These are phyloP conservation scores for Cephalotrichum gorgonifer DNA, from an alignment of 2,329 filamentous ascomycete species.

Conservation along the genomic window DNA sequence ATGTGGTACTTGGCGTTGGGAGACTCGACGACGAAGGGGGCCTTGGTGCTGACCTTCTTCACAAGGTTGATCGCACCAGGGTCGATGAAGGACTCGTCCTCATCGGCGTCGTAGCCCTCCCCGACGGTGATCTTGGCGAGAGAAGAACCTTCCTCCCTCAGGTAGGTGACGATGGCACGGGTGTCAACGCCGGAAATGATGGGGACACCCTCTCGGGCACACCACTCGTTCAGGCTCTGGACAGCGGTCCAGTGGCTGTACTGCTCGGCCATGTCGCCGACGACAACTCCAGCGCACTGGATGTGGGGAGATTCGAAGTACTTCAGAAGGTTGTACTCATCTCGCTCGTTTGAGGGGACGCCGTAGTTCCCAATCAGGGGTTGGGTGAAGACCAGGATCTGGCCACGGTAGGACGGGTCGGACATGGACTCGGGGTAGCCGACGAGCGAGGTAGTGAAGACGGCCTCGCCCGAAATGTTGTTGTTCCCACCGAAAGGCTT, in stretches of 20 bases:
- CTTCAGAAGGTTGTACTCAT: conserved; percentile 83
- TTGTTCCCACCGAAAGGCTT: conserved; percentile 93
- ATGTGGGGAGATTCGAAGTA: conserved; percentile 98
- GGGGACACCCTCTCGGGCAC: conserved; percentile 87
- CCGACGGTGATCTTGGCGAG: conserved; percentile 89
- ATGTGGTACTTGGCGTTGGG: conserved; percentile 78
- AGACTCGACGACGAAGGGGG: conserved; percentile 89
- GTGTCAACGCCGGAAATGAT: conserved; percentile 97
- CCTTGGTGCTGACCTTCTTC: conserved; percentile 93
- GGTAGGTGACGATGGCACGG: conserved; percentile 86
- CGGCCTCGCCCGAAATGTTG: conserved; percentile 95
- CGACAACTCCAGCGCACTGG: conserved; percentile 90
- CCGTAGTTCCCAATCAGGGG: conserved; percentile 98
- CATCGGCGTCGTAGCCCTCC: conserved; percentile 96
- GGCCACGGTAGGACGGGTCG: conserved; percentile 79
- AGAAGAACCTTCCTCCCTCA: conserved; percentile 94
- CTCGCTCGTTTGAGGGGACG: conserved; percentile 75
- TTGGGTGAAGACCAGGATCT: conserved; percentile 97
- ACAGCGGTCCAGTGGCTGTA: conserved; percentile 99
- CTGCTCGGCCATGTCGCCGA: conserved; percentile 83
- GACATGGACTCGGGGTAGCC: conserved; percentile 95
- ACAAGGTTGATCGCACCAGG: conserved; percentile 96
- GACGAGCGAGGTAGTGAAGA: conserved; percentile 96
- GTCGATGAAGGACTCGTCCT: conserved; percentile 93
- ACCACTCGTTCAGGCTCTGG: conserved; percentile 88